These are phyloP conservation scores for Pseudomicrostroma phylloplanum DNA, from an alignment of 1,284 basidiomycete species.

Conservation along the genomic window DNA sequence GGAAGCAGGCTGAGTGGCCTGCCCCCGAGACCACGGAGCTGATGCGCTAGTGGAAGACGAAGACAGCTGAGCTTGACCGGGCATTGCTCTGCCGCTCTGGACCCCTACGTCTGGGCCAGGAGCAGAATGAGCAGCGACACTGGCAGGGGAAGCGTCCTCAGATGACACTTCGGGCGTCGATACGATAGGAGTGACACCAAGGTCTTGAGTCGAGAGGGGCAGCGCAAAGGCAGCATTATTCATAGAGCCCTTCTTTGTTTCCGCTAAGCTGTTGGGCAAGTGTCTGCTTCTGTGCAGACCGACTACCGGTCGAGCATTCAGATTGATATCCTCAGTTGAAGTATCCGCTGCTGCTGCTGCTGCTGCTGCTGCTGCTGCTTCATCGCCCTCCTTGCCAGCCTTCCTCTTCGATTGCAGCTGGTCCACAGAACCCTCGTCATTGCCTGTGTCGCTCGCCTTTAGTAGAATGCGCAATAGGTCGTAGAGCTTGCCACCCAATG, in stretches of 20 bases:
- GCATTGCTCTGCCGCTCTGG: too few species aligned
- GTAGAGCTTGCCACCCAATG: constrained; percentile 25
- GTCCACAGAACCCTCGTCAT: neutral
- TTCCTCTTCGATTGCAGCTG: constrained; percentile 2
- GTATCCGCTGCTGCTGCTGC: neutral
- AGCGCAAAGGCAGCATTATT: neutral
- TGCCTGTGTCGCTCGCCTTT: constrained; percentile 18
- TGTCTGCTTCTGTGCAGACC: neutral
- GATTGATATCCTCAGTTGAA: too few species aligned
- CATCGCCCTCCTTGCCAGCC: neutral
- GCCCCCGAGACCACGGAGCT: neutral
- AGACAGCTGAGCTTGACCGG: too few species aligned
- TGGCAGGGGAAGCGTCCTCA: neutral
- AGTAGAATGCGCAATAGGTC: constrained; percentile 30
- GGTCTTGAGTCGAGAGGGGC: constrained; percentile 5
- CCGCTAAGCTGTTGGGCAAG: neutral
- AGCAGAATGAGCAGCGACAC: neutral
- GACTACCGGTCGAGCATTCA: neutral
- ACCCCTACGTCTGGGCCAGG: neutral
- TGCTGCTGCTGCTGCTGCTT: neutral
- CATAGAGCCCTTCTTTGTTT: too few species aligned
- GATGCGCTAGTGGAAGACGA: neutral
- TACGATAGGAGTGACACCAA: neutral
- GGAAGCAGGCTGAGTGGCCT: neutral
- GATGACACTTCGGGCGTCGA: neutral